Conservation (phyloP, 495 filamentous ascomycete genomes). For the Parathielavia hyrcaniae region DNA sequence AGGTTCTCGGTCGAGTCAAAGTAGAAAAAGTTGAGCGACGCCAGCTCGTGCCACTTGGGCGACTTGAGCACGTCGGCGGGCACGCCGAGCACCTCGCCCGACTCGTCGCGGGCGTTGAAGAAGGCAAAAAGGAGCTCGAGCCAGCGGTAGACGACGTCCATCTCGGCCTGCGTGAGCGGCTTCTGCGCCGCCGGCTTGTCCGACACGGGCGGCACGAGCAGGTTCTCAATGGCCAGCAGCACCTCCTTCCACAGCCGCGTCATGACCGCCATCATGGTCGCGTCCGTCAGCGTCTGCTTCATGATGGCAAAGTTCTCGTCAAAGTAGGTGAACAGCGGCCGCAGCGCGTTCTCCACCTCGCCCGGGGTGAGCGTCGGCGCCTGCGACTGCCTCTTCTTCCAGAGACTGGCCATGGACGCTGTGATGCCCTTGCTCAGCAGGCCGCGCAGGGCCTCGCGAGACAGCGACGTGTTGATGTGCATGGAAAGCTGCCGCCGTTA, state of each 20-base stretch:
- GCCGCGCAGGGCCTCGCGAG: constrained; percentile 66
- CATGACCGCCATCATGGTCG: constrained; percentile 97
- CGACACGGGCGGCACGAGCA: constrained; percentile 89
- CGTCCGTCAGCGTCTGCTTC: constrained; percentile 87
- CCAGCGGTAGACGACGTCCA: constrained; percentile 95
- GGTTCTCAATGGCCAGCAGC: constrained; percentile 77
- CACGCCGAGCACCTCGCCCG: constrained; percentile 80
- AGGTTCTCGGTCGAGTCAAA: constrained; percentile 87
- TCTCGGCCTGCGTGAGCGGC: constrained; percentile 78
- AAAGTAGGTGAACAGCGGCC: constrained; percentile 92
- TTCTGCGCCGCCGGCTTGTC: constrained; percentile 91
- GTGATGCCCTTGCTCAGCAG: constrained; percentile 70
- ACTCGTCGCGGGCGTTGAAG: constrained; percentile 89
- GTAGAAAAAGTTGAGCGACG: constrained; percentile 96
- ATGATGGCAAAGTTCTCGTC: constrained; percentile 99
- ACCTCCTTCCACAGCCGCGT: constrained; percentile 97
- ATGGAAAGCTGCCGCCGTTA: constrained; percentile 65
- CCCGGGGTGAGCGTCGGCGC: constrained; percentile 54
- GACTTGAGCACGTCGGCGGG: constrained; percentile 86
- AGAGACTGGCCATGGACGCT: constrained; percentile 73
- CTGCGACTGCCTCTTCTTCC: constrained; percentile 53
- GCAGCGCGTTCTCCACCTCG: constrained; percentile 75
- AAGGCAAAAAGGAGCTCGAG: constrained; percentile 86
- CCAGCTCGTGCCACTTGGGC: constrained; percentile 96
- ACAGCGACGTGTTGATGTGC: constrained; percentile 88